A percentile compares a stretch with the other conserved stretches of the same genome.
These are phyloP conservation scores for Cercospora janseana DNA, from an alignment of 2,329 filamentous ascomycete genomes.

Conservation along the genomic window DNA sequence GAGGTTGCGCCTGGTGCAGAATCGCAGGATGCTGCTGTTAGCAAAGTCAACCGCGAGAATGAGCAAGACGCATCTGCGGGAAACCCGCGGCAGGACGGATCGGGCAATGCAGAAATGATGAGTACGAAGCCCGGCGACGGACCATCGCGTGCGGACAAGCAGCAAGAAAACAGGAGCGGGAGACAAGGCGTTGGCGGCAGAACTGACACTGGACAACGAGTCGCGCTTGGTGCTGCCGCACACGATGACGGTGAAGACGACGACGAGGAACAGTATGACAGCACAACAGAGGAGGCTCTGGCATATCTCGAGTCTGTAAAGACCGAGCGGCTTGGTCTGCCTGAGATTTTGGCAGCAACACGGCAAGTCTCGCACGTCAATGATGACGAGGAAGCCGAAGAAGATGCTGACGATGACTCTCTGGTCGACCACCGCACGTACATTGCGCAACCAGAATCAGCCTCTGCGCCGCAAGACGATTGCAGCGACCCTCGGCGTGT, in stretches of 20 bases:
- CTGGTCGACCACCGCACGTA: slow-evolving; percentile 79
- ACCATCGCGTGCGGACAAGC: background rate
- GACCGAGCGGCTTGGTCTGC: slow-evolving; percentile 31
- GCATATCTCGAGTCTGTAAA: slow-evolving; percentile 36
- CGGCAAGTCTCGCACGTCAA: slow-evolving; percentile 14
- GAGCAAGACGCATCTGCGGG: no score
- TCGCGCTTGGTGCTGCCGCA: slow-evolving; percentile 28
- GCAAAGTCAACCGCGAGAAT: slow-evolving; percentile 1
- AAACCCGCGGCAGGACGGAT: no score
- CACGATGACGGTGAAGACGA: slow-evolving; percentile 29
- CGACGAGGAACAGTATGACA: slow-evolving; percentile 25
- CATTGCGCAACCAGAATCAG: slow-evolving; percentile 56
- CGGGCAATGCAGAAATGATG: background rate
- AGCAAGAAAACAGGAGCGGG: background rate
- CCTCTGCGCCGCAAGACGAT: slow-evolving; percentile 33
- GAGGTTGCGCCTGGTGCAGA: slow-evolving; percentile 10
- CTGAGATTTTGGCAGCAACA: slow-evolving; percentile 28
- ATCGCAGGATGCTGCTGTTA: background rate
- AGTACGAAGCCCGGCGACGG: no score
- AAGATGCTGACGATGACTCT: slow-evolving; percentile 48
- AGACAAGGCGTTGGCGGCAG: background rate
- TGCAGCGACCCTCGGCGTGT: slow-evolving; percentile 54
- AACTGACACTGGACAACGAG: slow-evolving; percentile 27
- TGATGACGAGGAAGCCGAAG: slow-evolving; percentile 23
- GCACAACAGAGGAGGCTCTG: slow-evolving; percentile 35